phyloP scores from a whole-genome alignment of 305 asterid genomes.

The Striga hermonthica region DNA sequence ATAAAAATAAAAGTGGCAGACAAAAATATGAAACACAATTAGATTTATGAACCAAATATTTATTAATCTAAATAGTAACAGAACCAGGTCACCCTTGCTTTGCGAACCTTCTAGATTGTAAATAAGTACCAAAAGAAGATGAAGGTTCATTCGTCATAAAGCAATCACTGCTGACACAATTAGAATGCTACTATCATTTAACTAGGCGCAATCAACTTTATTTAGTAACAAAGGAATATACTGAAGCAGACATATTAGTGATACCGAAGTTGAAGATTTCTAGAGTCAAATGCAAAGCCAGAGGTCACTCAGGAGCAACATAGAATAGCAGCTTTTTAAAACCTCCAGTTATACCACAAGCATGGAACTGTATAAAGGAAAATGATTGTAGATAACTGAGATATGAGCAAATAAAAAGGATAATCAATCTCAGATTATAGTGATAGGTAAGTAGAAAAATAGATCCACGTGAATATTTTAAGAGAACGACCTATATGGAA shows the following conservation, averaged over 20 bases:
- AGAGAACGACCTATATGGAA: too few relatives aligned
- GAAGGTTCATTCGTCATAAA: constrained; percentile 45
- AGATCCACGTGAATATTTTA: too few relatives aligned
- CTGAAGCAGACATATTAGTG: background rate
- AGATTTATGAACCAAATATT: background rate
- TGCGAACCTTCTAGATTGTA: constrained; percentile 35
- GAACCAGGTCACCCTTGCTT: background rate
- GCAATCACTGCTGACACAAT: background rate
- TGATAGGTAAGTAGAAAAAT: too few relatives aligned
- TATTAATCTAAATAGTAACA: constrained; percentile 24
- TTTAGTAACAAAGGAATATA: background rate
- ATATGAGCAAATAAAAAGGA: too few relatives aligned
- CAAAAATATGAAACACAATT: constrained; percentile 9
- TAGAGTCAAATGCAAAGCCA: too few relatives aligned
- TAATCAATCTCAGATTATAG: too few relatives aligned
- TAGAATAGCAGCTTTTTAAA: background rate
- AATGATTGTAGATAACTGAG: too few relatives aligned
- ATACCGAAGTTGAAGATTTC: background rate
- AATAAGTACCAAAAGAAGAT: constrained; percentile 51
- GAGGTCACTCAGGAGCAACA: too few relatives aligned
- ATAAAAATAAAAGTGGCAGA: constrained; percentile 1
- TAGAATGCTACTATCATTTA: background rate
- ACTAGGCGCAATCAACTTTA: background rate
- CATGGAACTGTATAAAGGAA: too few relatives aligned
- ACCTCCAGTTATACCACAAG: background rate